Conservation (phyloP, 73 alveolate genomes). For the Symbiodinium natans region DNA sequence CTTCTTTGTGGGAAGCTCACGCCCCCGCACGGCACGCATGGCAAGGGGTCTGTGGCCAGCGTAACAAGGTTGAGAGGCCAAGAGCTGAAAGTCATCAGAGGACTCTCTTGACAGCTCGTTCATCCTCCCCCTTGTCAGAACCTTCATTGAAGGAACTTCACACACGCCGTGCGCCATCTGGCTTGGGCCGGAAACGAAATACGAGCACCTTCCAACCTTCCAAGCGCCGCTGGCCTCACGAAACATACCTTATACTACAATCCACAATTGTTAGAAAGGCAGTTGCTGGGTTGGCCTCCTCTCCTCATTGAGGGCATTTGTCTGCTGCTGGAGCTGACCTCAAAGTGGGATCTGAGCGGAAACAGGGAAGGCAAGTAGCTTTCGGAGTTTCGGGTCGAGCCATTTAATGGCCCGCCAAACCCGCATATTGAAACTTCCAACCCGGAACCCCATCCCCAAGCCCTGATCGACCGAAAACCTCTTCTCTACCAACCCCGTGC, state of each 20-base stretch:
- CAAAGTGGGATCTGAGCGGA: neutral
- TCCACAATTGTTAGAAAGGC: too few relatives aligned
- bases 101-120: neutral
- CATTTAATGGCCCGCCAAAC: too few relatives aligned
- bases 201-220: neutral
- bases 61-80: slow-evolving; percentile 28
- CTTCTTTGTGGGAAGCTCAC: slow-evolving; percentile 56
- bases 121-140: slow-evolving; percentile 19
- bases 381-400: too few relatives aligned
- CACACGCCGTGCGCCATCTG: slow-evolving; percentile 11
- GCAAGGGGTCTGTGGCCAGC: slow-evolving; percentile 48
- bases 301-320: slow-evolving; percentile 36
- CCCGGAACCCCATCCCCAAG: neutral
- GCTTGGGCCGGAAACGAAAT: neutral
- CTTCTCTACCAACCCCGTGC: too few relatives aligned
- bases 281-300: slow-evolving; percentile 39
- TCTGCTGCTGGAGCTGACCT: slow-evolving; percentile 63
- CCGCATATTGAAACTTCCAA: too few relatives aligned
- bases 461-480: too few relatives aligned
- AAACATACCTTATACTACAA: too few relatives aligned
- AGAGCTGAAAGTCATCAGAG: neutral
- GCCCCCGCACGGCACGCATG: neutral
- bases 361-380: too few relatives aligned
- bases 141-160: neutral
- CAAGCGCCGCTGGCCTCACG: neutral